phyloP scores from a whole-genome alignment of 2,329 filamentous ascomycete species.

The Aspergillus sp. region DNA sequence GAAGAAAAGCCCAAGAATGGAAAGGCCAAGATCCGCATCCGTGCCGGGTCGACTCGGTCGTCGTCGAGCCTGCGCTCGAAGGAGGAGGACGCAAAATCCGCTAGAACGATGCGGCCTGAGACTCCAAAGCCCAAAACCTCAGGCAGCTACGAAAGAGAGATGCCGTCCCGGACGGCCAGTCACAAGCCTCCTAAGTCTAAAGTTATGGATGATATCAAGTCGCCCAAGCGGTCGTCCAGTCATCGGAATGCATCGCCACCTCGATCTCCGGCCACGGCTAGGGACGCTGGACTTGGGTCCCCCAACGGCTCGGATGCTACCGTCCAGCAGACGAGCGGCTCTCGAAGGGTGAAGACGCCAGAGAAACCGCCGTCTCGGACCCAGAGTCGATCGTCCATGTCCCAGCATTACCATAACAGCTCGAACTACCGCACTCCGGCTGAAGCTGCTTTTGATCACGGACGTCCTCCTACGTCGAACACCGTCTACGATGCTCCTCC shows the following conservation, averaged over 20 bases:
- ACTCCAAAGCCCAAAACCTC: constrained; percentile 32
- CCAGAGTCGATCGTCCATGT: constrained; percentile 26
- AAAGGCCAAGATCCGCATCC: constrained; percentile 29
- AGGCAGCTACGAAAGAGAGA: constrained; percentile 24
- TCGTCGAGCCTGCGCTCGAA: constrained; percentile 35
- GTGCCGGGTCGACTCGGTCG: constrained; percentile 33
- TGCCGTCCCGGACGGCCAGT: constrained; percentile 27
- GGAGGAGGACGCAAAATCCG: constrained; percentile 32
- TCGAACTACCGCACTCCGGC: constrained; percentile 22
- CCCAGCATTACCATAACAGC: constrained; percentile 3
- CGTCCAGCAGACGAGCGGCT: constrained; percentile 30
- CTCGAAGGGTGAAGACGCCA: constrained; percentile 22
- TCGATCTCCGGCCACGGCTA: constrained; percentile 29
- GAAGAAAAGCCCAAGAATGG: constrained; percentile 29
- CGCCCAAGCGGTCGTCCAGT: constrained; percentile 25
- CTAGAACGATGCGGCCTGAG: constrained; percentile 29
- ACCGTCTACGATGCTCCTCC: constrained; percentile 42
- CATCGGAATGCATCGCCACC: constrained; percentile 23
- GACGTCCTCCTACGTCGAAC: constrained; percentile 21
- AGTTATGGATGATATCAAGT: constrained; percentile 22
- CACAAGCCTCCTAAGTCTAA: constrained; percentile 29
- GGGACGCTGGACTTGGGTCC: constrained; percentile 28
- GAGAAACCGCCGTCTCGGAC: constrained; percentile 28
- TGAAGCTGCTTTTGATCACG: constrained; percentile 30
- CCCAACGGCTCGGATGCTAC: constrained; percentile 39